Evolutionary conservation across 176 grass and related monocot species (phyloP), one percentile per base, ranked within the genome.

Genomic region (Cenchrus americanus): DNA sequence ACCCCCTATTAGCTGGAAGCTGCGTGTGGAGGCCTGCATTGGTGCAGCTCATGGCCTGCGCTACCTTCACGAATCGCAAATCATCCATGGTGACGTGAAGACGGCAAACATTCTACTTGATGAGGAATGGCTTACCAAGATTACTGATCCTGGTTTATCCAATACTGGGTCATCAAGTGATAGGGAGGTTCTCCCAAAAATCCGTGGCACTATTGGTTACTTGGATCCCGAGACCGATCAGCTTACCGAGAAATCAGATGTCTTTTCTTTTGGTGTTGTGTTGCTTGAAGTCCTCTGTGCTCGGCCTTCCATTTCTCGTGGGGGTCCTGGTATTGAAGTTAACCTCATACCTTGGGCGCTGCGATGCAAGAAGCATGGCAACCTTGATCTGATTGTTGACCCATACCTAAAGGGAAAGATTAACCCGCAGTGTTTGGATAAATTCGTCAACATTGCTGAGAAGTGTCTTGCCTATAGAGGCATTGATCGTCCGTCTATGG

Each of bases 101-200:
- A 0, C 9, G 66, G 0, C 3, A 12, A n/a, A 44, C 0, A 69
- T 69, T 3, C 66, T 69, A 8, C 66, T 69, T 18, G 41, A 69
- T 13, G 41, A 44, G 10, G 4, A 44, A 44, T 69, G 40, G 66
- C 17, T 22, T 22, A 19, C 41, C 40, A 69, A 69, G 40, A 69
- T 69, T 21, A 10, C 8, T 1, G 7, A 42, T 5, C 7, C 3
- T 17, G 3, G 1, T 17, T 0, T 65, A 2, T 34, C 14, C 62
- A 8, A 7, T n/a, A n/a, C n/a, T n/a, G n/a, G n/a, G 27, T 34
- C 32, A 0, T 6, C 17, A 27, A 14, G 62, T 2, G 27, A 64
- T 64, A 6, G 0, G 0, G 18, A 19, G 7, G 18, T 32, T 14
- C 0, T 14, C 1, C 34, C 63, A 40, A 0, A 0, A 0, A 13